Evolutionary conservation across 2,329 filamentous ascomycete genomes (phyloP).

Genomic region (Cytospora schulzeri): DNA sequence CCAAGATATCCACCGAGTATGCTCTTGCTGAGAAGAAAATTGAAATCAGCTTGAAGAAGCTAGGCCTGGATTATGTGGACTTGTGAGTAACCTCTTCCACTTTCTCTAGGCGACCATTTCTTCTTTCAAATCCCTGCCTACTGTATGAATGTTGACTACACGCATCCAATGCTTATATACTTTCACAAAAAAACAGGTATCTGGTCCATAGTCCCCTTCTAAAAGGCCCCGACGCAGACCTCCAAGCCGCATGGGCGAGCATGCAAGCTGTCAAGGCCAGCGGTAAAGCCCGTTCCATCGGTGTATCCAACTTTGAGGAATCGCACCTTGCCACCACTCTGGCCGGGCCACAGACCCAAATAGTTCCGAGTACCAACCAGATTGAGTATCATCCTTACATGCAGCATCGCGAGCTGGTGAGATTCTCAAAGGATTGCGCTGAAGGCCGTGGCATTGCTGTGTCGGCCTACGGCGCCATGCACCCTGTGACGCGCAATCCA

Average conservation of each 20-base stretch:
- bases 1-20: constrained; percentile 19
- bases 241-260: constrained; percentile 59
- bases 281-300: constrained; percentile 66
- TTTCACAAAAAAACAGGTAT: constrained; percentile 36
- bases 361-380: constrained; percentile 70
- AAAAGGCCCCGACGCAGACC: constrained; percentile 37
- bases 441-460: constrained; percentile 40
- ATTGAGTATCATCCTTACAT: constrained; percentile 75
- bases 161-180: too few relatives aligned
- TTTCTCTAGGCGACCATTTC: too few relatives aligned
- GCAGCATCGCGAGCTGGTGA: constrained; percentile 54
- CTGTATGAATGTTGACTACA: too few relatives aligned
- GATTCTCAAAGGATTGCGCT: background rate
- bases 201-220: constrained; percentile 22
- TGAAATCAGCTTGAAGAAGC: constrained; percentile 56
- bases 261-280: constrained; percentile 65
- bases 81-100: background rate
- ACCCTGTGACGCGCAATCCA: constrained; percentile 37
- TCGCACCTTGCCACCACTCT: constrained; percentile 54
- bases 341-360: constrained; percentile 48
- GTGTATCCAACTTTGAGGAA: constrained; percentile 70
- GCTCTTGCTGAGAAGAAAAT: constrained; percentile 35
- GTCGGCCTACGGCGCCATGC: constrained; percentile 36
- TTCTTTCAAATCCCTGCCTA: too few relatives aligned
- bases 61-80: constrained; percentile 69